phyloP scores from a whole-genome alignment of 768 basidiomycete species.

The Pleurotus cornucopiae region DNA sequence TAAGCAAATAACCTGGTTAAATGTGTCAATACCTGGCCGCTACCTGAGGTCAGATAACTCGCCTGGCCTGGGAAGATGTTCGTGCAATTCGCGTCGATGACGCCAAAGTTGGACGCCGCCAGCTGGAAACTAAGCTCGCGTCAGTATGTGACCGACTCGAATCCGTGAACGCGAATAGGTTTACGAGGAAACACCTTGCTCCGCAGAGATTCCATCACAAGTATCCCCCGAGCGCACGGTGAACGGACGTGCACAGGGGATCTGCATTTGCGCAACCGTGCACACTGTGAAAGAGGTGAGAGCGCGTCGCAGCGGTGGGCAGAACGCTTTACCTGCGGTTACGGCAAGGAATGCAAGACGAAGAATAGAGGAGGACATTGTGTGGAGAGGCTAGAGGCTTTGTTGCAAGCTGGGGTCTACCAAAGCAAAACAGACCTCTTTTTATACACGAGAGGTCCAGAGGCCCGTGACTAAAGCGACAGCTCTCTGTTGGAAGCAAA shows the following conservation, averaged over 20 bases:
- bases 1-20: slow-evolving; percentile 45
- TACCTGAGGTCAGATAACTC: slow-evolving; percentile 2
- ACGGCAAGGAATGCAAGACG: no score
- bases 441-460: no score
- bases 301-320: no score
- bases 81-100: slow-evolving; percentile 48
- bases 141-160: background rate
- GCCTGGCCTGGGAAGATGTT: slow-evolving; percentile 53
- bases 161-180: slow-evolving; percentile 7
- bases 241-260: slow-evolving; percentile 44
- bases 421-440: no score
- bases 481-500: no score
- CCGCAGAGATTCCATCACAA: slow-evolving; percentile 51
- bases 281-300: background rate
- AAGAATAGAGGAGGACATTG: no score
- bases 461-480: no score
- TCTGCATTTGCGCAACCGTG: slow-evolving; percentile 5
- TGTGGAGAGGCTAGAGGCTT: no score
- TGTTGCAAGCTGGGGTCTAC: no score
- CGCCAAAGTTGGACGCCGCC: slow-evolving; percentile 40
- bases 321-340: no score
- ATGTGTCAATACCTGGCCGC: background rate
- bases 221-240: slow-evolving; percentile 46
- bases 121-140: slow-evolving; percentile 48
- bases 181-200: slow-evolving; percentile 44